Conservation (phyloP, 177 flowering plant genomes). For the Telopea speciosissima region DNA sequence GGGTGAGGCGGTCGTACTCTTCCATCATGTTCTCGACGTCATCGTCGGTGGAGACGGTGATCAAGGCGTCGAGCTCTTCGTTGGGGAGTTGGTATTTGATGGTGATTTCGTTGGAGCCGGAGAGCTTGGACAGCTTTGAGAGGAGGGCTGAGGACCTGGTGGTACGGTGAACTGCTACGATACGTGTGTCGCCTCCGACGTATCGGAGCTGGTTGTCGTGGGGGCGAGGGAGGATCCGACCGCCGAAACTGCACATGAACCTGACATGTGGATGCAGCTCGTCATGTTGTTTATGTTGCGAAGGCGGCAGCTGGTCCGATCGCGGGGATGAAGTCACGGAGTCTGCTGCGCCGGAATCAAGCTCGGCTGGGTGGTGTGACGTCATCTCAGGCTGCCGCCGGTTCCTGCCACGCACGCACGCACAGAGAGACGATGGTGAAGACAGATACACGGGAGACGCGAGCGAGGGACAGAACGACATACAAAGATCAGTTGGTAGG, state of each 20-base stretch:
- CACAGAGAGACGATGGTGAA: no score
- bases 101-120: constrained; percentile 35
- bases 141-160: constrained; percentile 47
- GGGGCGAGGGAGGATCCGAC: constrained; percentile 86
- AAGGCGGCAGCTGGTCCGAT: constrained; percentile 23
- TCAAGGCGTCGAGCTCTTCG: constrained; percentile 86
- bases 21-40: constrained; percentile 97
- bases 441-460: no score
- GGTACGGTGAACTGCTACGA: constrained; percentile 62
- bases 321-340: constrained; percentile 58
- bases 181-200: constrained; percentile 92
- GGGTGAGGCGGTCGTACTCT: constrained; percentile 67
- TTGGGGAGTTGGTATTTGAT: constrained; percentile 92
- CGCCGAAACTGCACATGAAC: constrained; percentile 95
- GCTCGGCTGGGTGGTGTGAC: constrained; percentile 37
- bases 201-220: constrained; percentile 94
- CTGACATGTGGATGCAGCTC: constrained; percentile 43
- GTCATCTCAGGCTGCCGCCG: constrained; percentile 18
- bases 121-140: constrained; percentile 55
- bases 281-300: constrained; percentile 11
- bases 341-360: constrained; percentile 36
- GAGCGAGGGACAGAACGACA: no score
- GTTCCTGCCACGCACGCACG: no score
- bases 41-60: constrained; percentile 82
- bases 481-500: no score